Base-by-base conservation (phyloP, 129 eudicot species). In the Chrysanthemum makinoi region DNA sequence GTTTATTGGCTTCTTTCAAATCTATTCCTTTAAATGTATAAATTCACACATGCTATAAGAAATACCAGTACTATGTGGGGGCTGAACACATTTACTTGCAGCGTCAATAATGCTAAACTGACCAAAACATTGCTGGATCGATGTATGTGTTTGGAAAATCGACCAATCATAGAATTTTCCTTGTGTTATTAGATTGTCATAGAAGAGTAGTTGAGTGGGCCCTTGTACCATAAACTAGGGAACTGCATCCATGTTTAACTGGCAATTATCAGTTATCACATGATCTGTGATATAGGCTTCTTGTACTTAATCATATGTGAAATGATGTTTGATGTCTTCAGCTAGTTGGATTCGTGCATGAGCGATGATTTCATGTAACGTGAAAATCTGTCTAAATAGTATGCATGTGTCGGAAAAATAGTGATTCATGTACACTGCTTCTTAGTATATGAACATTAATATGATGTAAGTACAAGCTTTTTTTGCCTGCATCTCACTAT, bases 201-300 rank as follows among this genome's bases (percentile, higher is more conserved):
- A 65, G 12, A 46, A 46, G 55, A 71, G 77, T 78, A 64, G 82
- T 78, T 72, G 82, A 71, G 77, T 33, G 77, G 82, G 66, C 43
- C 81, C 26, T 3, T 70, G 81, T 77, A 77, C 76, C 76, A 70
- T 77, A 39, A 69, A 65, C 75, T n/a, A 61, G 57, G 70, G 48
- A 77, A 50, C 75, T 77, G 81, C 66, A 62, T 44, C 65, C 81
- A 55, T 77, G 72, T 47, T 53, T 77, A 39, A 70, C 81, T 77
- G 81, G 72, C 72, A 53, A 70, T 35, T 69, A 43, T 63, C 67
- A 77, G 64, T 35, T 69, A 43, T 63, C 67, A 77, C 72, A 77
- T 77, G 61, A 48, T 73, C 46, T 62, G 18, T 73, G 39, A 52
- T 71, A 70, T 13, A 43, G 76, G 67, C 67, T 77, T 77, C 72